A percentile compares a stretch with the other conserved stretches of the same genome.
phyloP scores from a whole-genome alignment of 352 stramenopile genomes.

The Peronospora belbahrii region DNA sequence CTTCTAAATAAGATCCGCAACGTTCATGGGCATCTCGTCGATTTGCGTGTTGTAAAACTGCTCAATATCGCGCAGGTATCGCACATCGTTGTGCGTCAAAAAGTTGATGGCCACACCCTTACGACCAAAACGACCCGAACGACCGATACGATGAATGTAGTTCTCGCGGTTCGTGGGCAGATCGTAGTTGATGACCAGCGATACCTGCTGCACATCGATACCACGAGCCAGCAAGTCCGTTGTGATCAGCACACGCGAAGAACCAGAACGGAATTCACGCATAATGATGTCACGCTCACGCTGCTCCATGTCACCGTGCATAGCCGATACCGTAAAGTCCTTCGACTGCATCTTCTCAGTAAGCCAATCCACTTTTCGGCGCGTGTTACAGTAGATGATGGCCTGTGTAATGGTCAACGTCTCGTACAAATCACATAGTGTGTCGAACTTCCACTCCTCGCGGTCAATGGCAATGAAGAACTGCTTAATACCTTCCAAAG shows the following conservation, averaged over 20 bases:
- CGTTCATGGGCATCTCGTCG: conserved; percentile 99
- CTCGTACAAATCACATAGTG: conserved; percentile 99
- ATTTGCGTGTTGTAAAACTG: conserved; percentile 99
- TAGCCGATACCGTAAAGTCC: conserved; percentile 99
- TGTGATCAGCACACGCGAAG: conserved; percentile 98
- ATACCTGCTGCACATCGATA: conserved; percentile 99
- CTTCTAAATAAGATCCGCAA: conserved; percentile 98
- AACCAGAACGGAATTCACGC: conserved; percentile 98
- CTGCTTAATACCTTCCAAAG: conserved; percentile 99
- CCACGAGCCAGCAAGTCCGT: conserved; percentile 98
- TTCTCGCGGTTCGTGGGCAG: conserved; percentile 99
- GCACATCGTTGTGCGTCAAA: conserved; percentile 96
- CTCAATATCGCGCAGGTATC: conserved; percentile 99
- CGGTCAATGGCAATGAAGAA: conserved; percentile 98
- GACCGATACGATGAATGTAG: conserved; percentile 99
- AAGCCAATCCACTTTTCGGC: conserved; percentile 99
- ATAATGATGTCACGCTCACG: conserved; percentile 99
- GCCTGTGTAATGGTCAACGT: conserved; percentile 99
- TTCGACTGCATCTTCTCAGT: conserved; percentile 98
- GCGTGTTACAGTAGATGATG: conserved; percentile 99
- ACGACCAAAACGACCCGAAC: conserved; percentile 98
- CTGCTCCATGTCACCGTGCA: conserved; percentile 99
- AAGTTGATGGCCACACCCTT: conserved; percentile 99
- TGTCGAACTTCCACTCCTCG: conserved; percentile 99
- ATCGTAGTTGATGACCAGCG: conserved; percentile 99